These are phyloP conservation scores for Diaporthe humulicola DNA, from an alignment of 2,329 filamentous ascomycete genomes.

Conservation along the genomic window DNA sequence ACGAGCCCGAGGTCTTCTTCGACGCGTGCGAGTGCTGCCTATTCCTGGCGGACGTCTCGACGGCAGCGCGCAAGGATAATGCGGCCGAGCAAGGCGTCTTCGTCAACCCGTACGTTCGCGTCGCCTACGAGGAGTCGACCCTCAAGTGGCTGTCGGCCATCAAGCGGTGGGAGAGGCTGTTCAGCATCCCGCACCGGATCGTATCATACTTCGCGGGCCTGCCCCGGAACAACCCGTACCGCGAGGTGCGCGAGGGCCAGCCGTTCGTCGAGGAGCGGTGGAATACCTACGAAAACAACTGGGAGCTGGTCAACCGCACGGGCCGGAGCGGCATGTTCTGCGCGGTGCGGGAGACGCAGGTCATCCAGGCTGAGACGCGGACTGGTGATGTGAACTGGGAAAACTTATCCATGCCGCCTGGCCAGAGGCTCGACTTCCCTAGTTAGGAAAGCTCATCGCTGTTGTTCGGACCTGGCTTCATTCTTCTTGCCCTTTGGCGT, in stretches of 20 bases:
- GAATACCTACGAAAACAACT: slow-evolving; percentile 52
- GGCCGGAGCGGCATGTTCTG: slow-evolving; percentile 69
- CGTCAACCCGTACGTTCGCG: slow-evolving; percentile 81
- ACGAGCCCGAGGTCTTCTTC: slow-evolving; percentile 70
- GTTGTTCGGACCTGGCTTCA: too few species aligned
- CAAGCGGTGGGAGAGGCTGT: slow-evolving; percentile 75
- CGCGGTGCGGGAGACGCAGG: slow-evolving; percentile 64
- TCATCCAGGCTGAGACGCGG: slow-evolving; percentile 48
- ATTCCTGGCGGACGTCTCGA: slow-evolving; percentile 62
- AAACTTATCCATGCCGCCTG: slow-evolving; percentile 50
- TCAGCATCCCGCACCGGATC: slow-evolving; percentile 70
- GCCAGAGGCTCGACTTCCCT: slow-evolving; percentile 51
- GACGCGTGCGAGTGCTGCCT: slow-evolving; percentile 77
- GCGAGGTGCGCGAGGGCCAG: slow-evolving; percentile 70
- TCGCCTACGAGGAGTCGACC: slow-evolving; percentile 73
- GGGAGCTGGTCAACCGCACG: slow-evolving; percentile 57
- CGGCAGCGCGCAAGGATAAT: slow-evolving; percentile 52
- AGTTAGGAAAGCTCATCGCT: slow-evolving; percentile 37
- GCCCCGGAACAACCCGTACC: slow-evolving; percentile 72
- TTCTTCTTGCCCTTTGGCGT: not conserved
- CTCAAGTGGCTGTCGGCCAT: slow-evolving; percentile 71
- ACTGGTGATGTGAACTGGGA: slow-evolving; percentile 52
- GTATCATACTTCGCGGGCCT: slow-evolving; percentile 68
- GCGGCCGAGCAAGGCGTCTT: slow-evolving; percentile 70
- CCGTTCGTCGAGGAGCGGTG: slow-evolving; percentile 65